These are phyloP conservation scores for Paxillus involutus DNA, from an alignment of 768 basidiomycete genomes.

Conservation along the genomic window DNA sequence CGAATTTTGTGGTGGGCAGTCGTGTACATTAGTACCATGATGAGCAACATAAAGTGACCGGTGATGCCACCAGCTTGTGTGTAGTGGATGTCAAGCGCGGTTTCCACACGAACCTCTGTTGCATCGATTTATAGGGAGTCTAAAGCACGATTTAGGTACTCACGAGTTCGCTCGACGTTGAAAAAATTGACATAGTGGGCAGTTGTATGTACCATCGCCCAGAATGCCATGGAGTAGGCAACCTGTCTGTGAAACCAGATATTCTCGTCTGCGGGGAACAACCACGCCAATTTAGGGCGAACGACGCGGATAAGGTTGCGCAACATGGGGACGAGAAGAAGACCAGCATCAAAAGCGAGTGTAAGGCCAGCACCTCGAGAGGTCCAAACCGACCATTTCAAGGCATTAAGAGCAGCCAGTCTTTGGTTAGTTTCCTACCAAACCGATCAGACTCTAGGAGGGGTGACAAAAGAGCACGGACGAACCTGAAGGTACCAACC, in stretches of 20 bases:
- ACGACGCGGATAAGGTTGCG: constrained; percentile 85
- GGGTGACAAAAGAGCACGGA: not conserved
- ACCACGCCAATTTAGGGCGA: constrained; percentile 76
- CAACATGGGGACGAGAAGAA: constrained; percentile 87
- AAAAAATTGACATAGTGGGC: constrained; percentile 94
- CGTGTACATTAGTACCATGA: constrained; percentile 91
- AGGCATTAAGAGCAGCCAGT: constrained; percentile 73
- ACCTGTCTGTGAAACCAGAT: constrained; percentile 97
- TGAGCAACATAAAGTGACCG: constrained; percentile 92
- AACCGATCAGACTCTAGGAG: constrained; percentile 1
- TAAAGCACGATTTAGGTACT: constrained; percentile 25
- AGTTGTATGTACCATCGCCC: constrained; percentile 89
- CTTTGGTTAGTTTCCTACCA: constrained; percentile 55
- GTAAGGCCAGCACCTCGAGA: constrained; percentile 92
- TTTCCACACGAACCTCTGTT: constrained; percentile 76
- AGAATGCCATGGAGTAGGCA: constrained; percentile 93
- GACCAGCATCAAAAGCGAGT: constrained; percentile 81
- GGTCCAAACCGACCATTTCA: constrained; percentile 84
- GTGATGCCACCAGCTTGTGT: constrained; percentile 88
- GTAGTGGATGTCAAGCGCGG: constrained; percentile 85
- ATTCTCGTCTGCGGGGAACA: constrained; percentile 92
- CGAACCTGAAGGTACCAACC: constrained; percentile 86
- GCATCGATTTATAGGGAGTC: not conserved
- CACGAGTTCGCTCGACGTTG: constrained; percentile 86
- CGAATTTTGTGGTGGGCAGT: constrained; percentile 90